These are phyloP conservation scores for Isoetes engelmannii DNA, from an alignment of 83 land plant species.

Conservation along the genomic window DNA sequence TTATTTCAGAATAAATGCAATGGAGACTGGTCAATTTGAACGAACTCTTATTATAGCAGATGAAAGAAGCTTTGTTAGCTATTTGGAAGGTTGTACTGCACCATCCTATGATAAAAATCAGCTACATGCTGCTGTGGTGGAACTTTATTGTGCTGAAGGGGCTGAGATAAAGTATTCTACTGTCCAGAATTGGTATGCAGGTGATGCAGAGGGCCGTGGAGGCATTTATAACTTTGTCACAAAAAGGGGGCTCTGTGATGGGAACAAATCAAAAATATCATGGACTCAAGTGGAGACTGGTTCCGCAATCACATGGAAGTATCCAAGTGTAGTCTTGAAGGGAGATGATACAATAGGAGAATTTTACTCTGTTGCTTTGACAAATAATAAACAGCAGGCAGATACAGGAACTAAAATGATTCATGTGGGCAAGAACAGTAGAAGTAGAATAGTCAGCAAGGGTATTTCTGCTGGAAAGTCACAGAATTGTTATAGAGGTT, in stretches of 20 bases:
- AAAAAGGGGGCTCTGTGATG: slow-evolving; percentile 85
- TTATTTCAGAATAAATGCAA: slow-evolving; percentile 83
- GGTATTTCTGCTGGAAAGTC: slow-evolving; percentile 96
- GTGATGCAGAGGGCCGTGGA: slow-evolving; percentile 79
- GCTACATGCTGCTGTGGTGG: slow-evolving; percentile 98
- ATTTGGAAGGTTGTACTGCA: slow-evolving; percentile 97
- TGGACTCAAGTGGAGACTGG: slow-evolving; percentile 99
- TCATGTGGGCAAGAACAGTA: slow-evolving; percentile 87
- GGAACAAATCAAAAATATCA: slow-evolving; percentile 77
- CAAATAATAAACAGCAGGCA: slow-evolving; percentile 94
- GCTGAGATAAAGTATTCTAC: slow-evolving; percentile 98
- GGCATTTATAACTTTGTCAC: slow-evolving; percentile 98
- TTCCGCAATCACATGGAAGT: slow-evolving; percentile 99
- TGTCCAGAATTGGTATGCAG: slow-evolving; percentile 99
- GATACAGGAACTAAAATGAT: slow-evolving; percentile 99
- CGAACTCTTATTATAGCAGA: slow-evolving; percentile 97
- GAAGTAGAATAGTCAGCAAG: slow-evolving; percentile 89
- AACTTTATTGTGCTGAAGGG: slow-evolving; percentile 75
- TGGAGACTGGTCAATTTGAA: slow-evolving; percentile 98
- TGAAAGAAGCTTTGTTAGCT: slow-evolving; percentile 74
- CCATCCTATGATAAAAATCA: slow-evolving; percentile 92
- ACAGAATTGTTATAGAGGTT: slow-evolving; percentile 83
- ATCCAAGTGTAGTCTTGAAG: slow-evolving; percentile 88
- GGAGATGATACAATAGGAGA: slow-evolving; percentile 85
- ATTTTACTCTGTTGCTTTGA: slow-evolving; percentile 95